phyloP scores from a whole-genome alignment of 2,329 filamentous ascomycete genomes.

The Drechslerella coelobrocha region DNA sequence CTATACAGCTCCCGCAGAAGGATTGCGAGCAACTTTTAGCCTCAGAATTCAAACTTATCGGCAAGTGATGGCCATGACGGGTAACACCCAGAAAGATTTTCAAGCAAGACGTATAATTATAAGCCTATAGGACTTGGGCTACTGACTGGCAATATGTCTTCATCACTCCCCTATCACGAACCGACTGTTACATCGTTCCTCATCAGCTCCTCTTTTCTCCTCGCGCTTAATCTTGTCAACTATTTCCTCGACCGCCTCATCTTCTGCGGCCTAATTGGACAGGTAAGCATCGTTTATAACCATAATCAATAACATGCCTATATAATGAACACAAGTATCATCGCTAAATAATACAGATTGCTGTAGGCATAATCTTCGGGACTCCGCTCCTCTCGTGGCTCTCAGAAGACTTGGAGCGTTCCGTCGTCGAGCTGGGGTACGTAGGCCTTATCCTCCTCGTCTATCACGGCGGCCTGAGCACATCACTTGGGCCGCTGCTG shows the following conservation, averaged over 20 bases:
- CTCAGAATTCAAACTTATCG: too few relatives aligned
- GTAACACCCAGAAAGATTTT: too few relatives aligned
- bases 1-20: too few relatives aligned
- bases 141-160: too few relatives aligned
- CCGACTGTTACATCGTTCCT: slow-evolving; percentile 60
- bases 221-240: slow-evolving; percentile 68
- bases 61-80: too few relatives aligned
- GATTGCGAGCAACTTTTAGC: too few relatives aligned
- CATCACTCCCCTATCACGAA: slow-evolving; percentile 41
- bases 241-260: slow-evolving; percentile 66
- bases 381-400: slow-evolving; percentile 71
- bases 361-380: slow-evolving; percentile 74
- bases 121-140: too few relatives aligned
- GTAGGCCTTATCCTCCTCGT: slow-evolving; percentile 75
- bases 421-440: slow-evolving; percentile 72
- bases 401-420: slow-evolving; percentile 62
- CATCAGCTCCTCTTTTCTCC: slow-evolving; percentile 67
- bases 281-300: slow-evolving; percentile 24
- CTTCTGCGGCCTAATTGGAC: slow-evolving; percentile 75
- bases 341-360: slow-evolving; percentile 61
- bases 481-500: slow-evolving; percentile 64
- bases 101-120: too few relatives aligned
- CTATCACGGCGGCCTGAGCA: slow-evolving; percentile 72
- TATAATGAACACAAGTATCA: too few relatives aligned
- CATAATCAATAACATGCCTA: not conserved